phyloP scores from a whole-genome alignment of 2,329 filamentous ascomycete species.

The Aspergillaceae sp. region DNA sequence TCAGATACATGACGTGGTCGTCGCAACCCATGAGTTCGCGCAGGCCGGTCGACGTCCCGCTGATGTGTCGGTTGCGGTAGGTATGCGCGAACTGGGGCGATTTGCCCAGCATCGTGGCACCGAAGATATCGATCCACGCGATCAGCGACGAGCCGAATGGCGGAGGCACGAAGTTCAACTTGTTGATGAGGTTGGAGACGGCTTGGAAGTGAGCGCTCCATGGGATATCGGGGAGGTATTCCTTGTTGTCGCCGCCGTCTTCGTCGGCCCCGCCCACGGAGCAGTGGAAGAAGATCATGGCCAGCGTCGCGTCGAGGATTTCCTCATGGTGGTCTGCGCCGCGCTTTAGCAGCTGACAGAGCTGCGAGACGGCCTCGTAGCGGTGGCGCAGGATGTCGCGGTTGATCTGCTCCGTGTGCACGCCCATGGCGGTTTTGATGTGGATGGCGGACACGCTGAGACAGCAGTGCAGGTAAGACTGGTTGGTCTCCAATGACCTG shows the following conservation, averaged over 20 bases:
- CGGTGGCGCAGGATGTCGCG: conserved; percentile 87
- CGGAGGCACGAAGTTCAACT: conserved; percentile 60
- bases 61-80: conserved; percentile 83
- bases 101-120: conserved; percentile 78
- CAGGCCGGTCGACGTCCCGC: conserved; percentile 58
- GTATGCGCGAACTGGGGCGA: conserved; percentile 82
- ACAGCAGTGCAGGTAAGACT: conserved; percentile 87
- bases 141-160: conserved; percentile 86
- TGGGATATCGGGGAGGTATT: conserved; percentile 80
- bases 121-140: conserved; percentile 93
- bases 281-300: conserved; percentile 94
- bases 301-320: conserved; percentile 84
- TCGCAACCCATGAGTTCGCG: conserved; percentile 95
- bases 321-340: conserved; percentile 70
- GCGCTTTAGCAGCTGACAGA: conserved; percentile 70
- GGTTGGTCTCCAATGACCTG: conserved; percentile 79
- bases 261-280: conserved; percentile 75
- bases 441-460: conserved; percentile 87
- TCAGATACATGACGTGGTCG: conserved; percentile 93
- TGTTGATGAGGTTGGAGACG: conserved; percentile 71
- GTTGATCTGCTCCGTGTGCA: conserved; percentile 64
- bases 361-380: conserved; percentile 73
- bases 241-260: no score
- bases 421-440: conserved; percentile 64
- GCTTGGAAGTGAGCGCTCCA: conserved; percentile 97